Percentiles rank a stretch among this genome's conserved stretches.
phyloP scores from a whole-genome alignment of 106 monocot genomes.

The Triglochin maritima region DNA sequence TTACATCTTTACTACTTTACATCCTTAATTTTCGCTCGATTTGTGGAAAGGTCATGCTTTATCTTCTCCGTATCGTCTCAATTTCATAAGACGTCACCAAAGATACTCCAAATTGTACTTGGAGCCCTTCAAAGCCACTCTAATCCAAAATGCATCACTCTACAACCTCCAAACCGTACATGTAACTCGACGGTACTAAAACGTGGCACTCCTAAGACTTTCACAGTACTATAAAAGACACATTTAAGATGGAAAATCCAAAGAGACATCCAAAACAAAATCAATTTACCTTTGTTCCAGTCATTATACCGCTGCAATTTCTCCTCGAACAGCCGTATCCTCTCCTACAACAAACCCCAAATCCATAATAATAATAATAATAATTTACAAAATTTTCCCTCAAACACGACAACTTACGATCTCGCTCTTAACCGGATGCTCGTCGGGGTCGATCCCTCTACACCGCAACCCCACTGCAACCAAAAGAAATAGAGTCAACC shows the following conservation, averaged over 20 bases:
- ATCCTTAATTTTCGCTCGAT: too few species aligned
- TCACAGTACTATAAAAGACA: not conserved
- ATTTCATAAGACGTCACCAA: too few species aligned
- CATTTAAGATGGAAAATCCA: not conserved
- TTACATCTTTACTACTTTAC: too few species aligned
- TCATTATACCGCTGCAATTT: slow-evolving; percentile 49
- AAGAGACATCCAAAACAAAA: not conserved
- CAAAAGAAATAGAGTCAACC: not conserved
- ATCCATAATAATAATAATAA: not conserved
- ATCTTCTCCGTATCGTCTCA: too few species aligned
- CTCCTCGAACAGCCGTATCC: slow-evolving; percentile 60
- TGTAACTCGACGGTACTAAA: not conserved
- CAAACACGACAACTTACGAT: slow-evolving; percentile 29
- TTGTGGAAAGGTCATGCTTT: too few species aligned
- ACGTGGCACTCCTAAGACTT: not conserved
- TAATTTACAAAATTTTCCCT: not conserved
- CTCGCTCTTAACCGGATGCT: slow-evolving; percentile 64
- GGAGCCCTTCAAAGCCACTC: too few species aligned
- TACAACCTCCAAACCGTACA: not conserved
- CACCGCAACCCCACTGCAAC: slow-evolving; percentile 69
- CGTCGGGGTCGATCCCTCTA: slow-evolving; percentile 46
- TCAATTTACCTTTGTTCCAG: slow-evolving; percentile 49
- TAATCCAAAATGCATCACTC: too few species aligned
- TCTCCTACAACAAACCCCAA: slow-evolving; percentile 46
- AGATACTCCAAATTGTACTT: too few species aligned